Evolutionary conservation across 1,284 basidiomycete genomes (phyloP), one percentile per base, ranked within the genome.

Genomic region (Phaffia rhodozyma): DNA sequence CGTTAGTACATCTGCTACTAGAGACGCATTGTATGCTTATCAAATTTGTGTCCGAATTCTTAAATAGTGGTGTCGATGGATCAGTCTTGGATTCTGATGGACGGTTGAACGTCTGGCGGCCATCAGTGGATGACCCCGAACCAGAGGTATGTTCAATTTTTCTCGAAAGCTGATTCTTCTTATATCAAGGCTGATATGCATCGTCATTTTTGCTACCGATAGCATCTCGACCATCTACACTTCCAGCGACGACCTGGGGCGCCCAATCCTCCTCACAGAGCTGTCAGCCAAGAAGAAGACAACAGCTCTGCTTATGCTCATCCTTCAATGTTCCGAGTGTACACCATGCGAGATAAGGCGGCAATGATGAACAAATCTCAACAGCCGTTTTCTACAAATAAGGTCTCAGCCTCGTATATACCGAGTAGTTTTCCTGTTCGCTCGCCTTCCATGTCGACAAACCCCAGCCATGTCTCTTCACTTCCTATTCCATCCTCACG

Each of bases 221-320:
- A 65, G 63, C 54, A 65, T 51, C 55, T 65, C 50, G 63, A 65
- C 13, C 34, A 56, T 29, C 60, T 62, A n/a, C 34, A 60, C 29
- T 61, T 65, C 51, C 63, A 65, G 55, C 63, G 63, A 25, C 58
- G 62, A 56, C 62, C 62, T n/a, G 62, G 63, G 5, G 54, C 55
- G n/a, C 50, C 23, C 4, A 47, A 54, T 27, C 16, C 32, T n/a
- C 23, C 25, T 25, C 27, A 51, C 21, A 54, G 61, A 32, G 54
- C 29, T 34, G 38, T 27, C 20, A 30, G 49, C 29, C 29, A 9
- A 13, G n/a, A 21, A 29, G 47, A 48, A 47, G n/a, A 30, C 21
- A 5, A 29, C 9, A n/a, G 43, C 23, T 49, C 50, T 21, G 61
- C 61, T 25, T 62, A 62, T 55, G 34, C 29, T 50, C 54, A 56